A percentile compares a stretch with the other conserved stretches of the same genome.
phyloP scores from a whole-genome alignment of 1,284 basidiomycete species.

The Ustilago curta region DNA sequence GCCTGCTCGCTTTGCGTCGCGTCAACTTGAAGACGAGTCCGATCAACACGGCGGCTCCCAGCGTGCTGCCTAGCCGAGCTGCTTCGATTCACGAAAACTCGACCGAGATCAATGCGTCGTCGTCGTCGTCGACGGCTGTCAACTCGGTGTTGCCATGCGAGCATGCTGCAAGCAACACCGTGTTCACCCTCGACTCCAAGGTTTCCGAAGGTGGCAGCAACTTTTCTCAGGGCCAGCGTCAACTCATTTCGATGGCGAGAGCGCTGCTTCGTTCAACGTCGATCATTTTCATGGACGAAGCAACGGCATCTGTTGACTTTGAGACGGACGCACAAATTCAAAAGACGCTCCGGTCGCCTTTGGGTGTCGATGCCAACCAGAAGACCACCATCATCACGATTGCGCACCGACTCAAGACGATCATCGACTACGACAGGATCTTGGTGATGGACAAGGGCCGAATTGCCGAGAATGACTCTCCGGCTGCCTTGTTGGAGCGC shows the following conservation, averaged over 20 bases:
- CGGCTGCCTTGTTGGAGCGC: slow-evolving; percentile 70
- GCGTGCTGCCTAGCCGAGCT: slow-evolving; percentile 25
- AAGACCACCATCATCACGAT: slow-evolving; percentile 82
- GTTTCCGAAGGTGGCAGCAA: slow-evolving; percentile 65
- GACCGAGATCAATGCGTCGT: slow-evolving; percentile 13
- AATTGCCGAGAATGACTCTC: slow-evolving; percentile 72
- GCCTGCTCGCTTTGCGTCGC: slow-evolving; percentile 37
- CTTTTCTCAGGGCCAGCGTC: slow-evolving; percentile 65
- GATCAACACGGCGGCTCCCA: slow-evolving; percentile 28
- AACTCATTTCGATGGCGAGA: slow-evolving; percentile 65
- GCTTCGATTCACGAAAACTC: slow-evolving; percentile 18
- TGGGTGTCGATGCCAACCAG: slow-evolving; percentile 20
- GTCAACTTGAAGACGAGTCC: slow-evolving; percentile 44
- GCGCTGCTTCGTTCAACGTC: slow-evolving; percentile 60
- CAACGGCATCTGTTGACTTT: slow-evolving; percentile 64
- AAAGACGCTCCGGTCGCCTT: slow-evolving; percentile 76
- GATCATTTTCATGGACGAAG: slow-evolving; percentile 68
- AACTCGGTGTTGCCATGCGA: slow-evolving; percentile 13
- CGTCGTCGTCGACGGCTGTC: slow-evolving; percentile 20
- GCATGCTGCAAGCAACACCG: slow-evolving; percentile 3
- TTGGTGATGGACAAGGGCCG: slow-evolving; percentile 72
- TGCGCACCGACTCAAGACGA: slow-evolving; percentile 74
- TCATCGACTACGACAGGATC: slow-evolving; percentile 71
- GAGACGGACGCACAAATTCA: slow-evolving; percentile 74
- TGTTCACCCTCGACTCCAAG: slow-evolving; percentile 46